Evolutionary conservation across 2,329 filamentous ascomycete species (phyloP).

Genomic region (Pseudocercospora pini-densiflorae): DNA sequence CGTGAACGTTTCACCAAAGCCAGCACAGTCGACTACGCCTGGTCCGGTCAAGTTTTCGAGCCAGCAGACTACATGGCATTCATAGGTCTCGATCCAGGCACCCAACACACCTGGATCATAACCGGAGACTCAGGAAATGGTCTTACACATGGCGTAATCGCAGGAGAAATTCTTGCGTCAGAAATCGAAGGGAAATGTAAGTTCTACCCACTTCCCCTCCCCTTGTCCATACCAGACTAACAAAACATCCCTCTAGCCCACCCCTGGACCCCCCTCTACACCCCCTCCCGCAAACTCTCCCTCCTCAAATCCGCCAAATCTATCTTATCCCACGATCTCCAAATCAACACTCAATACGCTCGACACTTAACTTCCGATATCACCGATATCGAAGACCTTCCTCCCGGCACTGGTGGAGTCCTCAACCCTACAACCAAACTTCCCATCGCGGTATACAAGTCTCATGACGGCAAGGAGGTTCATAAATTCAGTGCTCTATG

Average conservation of each 20-base stretch:
- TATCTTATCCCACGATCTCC: conserved; percentile 57
- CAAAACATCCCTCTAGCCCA: conserved; percentile 43
- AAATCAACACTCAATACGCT: conserved; percentile 63
- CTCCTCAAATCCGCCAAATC: conserved; percentile 51
- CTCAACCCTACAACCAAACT: conserved; percentile 54
- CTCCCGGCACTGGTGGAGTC: conserved; percentile 54
- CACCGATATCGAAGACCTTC: conserved; percentile 60
- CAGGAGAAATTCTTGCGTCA: conserved; percentile 58
- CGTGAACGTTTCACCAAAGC: conserved; percentile 58
- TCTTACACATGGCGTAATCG: conserved; percentile 61
- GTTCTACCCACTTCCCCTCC: no score
- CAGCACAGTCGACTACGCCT: conserved; percentile 57
- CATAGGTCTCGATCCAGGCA: conserved; percentile 60
- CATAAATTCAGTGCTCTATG: conserved; percentile 60
- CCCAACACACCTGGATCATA: conserved; percentile 57
- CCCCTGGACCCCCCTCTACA: conserved; percentile 56
- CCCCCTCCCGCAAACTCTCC: conserved; percentile 53
- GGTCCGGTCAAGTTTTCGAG: conserved; percentile 63
- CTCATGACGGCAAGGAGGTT: conserved; percentile 56
- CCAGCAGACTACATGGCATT: conserved; percentile 61
- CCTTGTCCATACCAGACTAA: no score
- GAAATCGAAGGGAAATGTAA: conserved; percentile 53
- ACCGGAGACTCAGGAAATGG: conserved; percentile 64
- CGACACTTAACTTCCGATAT: conserved; percentile 60
- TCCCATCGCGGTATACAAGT: conserved; percentile 60